Base-by-base conservation (phyloP, 2,329 filamentous ascomycete genomes). In the Pyrenophora graminea region DNA sequence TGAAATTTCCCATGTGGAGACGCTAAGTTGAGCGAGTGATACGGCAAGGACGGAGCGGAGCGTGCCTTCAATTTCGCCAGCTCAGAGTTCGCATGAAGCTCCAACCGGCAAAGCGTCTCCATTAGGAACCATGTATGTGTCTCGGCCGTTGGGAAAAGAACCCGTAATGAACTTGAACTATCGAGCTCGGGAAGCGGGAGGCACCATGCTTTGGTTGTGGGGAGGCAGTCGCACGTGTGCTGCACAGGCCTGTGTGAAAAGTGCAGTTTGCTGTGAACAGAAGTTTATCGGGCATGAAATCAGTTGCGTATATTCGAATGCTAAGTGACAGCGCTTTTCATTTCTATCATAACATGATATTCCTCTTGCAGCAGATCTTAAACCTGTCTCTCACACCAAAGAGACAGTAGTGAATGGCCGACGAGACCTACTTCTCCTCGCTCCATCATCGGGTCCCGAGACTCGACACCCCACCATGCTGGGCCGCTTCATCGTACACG, bases 371-470 rank as follows among this genome's bases (percentile, higher is more conserved):
- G 37, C 31, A 30, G 36, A 17, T 15, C 23, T 39, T 13, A 25
- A 51, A 52, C 55, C 51, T 52, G 50, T 58, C 48, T 55, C 57
- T 61, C 59, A 57, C 56, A 51, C 45, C 52, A 53, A 48, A 56
- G 61, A 55, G 50, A 47, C 55, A 62, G 53, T 55, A 51, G 53
- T 47, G 39, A 30, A 18, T 27, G 30, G 39, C 9, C 21, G 17
- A 39, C 15, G 34, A 37, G 10, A 31, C 6, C 38, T 41, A 38
- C 17, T 39, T 39, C 42, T 33, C 45, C 31, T 43, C 6, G 17
- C 21, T 32, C 36, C 17, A 13, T 36, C 37, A 23, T 38, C 17
- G 36, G n/a, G 6, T 39, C 30, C 31, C 31, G 18, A 25, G 19
- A 33, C 31, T 49, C 10, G 23, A 27, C 37, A 17, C 34, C 30